These are phyloP conservation scores for Fusarium anguioides DNA, from an alignment of 2,329 filamentous ascomycete genomes.

Conservation along the genomic window DNA sequence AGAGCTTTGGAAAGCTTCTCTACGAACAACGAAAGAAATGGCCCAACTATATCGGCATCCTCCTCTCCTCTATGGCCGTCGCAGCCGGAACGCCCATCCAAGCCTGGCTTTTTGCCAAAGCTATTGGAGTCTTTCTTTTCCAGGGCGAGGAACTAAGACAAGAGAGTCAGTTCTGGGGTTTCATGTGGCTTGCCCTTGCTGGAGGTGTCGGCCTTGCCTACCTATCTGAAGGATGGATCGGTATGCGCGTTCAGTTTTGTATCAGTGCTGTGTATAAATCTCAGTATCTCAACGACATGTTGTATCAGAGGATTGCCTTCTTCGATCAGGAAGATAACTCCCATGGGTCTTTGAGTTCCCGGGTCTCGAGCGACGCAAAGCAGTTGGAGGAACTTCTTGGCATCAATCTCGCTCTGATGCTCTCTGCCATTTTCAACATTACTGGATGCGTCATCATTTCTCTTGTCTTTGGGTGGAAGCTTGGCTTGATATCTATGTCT, in stretches of 20 bases:
- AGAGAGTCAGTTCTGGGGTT: constrained; percentile 45
- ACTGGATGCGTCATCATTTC: constrained; percentile 47
- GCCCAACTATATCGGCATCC: constrained; percentile 40
- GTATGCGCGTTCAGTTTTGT: constrained; percentile 14
- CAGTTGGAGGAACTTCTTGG: constrained; percentile 49
- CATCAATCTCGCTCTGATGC: constrained; percentile 46
- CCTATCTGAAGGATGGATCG: constrained; percentile 40
- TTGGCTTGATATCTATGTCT: constrained; percentile 52
- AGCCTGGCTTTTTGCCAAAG: constrained; percentile 47
- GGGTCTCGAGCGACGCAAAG: constrained; percentile 47
- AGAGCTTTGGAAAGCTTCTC: constrained; percentile 36
- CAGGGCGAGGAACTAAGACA: constrained; percentile 44
- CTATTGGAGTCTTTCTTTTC: constrained; percentile 42
- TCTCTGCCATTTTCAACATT: constrained; percentile 47
- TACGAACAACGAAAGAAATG: constrained; percentile 38
- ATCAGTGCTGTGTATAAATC: constrained; percentile 42
- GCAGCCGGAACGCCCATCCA: constrained; percentile 45
- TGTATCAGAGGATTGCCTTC: constrained; percentile 45
- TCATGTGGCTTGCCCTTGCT: constrained; percentile 49
- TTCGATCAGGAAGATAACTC: constrained; percentile 49
- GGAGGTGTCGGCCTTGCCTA: constrained; percentile 46
- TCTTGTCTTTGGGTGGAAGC: constrained; percentile 52
- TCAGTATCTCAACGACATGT: constrained; percentile 47
- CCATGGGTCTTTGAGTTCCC: constrained; percentile 44
- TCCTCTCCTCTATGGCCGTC: constrained; percentile 42